Percentiles rank a stretch among this genome's conserved stretches.
Evolutionary conservation across 2,329 filamentous ascomycete genomes (phyloP).

Genomic region (Pseudocercospora eumusae): DNA sequence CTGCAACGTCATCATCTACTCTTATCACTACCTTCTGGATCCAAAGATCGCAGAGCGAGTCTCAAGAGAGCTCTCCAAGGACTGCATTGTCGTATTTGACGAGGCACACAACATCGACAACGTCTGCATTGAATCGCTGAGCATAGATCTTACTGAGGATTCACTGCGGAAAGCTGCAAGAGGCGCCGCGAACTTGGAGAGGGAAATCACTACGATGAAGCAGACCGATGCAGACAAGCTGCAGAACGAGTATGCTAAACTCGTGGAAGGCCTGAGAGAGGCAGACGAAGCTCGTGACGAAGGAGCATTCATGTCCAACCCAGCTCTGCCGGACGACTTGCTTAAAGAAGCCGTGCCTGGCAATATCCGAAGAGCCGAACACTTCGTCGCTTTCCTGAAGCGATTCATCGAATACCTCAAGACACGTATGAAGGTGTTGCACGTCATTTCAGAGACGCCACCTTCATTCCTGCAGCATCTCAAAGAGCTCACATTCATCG

Average conservation of each 20-base stretch:
- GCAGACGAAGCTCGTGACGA: slow-evolving; percentile 88
- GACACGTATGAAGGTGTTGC: slow-evolving; percentile 96
- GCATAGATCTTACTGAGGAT: slow-evolving; percentile 95
- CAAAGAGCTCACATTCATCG: slow-evolving; percentile 95
- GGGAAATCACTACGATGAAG: slow-evolving; percentile 90
- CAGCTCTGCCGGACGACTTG: slow-evolving; percentile 88
- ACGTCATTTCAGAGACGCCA: slow-evolving; percentile 96
- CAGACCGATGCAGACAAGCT: slow-evolving; percentile 92
- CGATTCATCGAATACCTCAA: slow-evolving; percentile 94
- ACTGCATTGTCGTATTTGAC: slow-evolving; percentile 98
- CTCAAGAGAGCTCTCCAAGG: slow-evolving; percentile 92
- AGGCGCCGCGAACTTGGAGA: slow-evolving; percentile 86
- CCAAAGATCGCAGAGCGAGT: slow-evolving; percentile 96
- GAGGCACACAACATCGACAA: slow-evolving; percentile 99
- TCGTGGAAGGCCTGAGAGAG: slow-evolving; percentile 86
- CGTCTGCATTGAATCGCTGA: slow-evolving; percentile 95
- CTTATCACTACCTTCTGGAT: slow-evolving; percentile 95
- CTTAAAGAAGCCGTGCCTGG: slow-evolving; percentile 94
- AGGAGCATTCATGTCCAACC: slow-evolving; percentile 96
- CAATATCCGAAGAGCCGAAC: slow-evolving; percentile 92
- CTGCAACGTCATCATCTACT: slow-evolving; percentile 99
- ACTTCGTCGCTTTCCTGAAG: slow-evolving; percentile 92
- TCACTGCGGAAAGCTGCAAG: slow-evolving; percentile 86
- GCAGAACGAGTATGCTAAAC: slow-evolving; percentile 91
- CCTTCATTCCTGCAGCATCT: slow-evolving; percentile 90